phyloP scores from a whole-genome alignment of 208 protist species.

The Lotmaria passim region DNA sequence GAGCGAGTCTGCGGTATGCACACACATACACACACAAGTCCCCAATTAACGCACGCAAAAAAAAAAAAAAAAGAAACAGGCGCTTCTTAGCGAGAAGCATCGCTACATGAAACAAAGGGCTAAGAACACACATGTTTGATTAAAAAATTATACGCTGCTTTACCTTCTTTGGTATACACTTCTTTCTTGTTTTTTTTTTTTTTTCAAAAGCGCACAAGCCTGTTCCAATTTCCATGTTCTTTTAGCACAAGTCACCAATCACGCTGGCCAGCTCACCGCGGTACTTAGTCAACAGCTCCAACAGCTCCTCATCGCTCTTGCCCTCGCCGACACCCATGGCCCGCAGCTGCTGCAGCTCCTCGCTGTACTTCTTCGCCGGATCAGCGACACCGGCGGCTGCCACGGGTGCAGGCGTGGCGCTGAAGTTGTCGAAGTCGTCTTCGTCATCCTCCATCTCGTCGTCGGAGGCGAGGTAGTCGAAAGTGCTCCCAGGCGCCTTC shows the following conservation, averaged over 20 bases:
- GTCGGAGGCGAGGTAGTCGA: conserved; percentile 37
- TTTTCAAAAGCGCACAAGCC: too few species aligned
- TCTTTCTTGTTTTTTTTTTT: too few species aligned
- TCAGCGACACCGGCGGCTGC: conserved; percentile 2
- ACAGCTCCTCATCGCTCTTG: conserved; percentile 61
- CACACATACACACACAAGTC: background rate
- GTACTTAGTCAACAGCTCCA: conserved; percentile 63
- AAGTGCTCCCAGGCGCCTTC: conserved; percentile 27
- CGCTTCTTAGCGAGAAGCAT: background rate
- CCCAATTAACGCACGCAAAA: background rate
- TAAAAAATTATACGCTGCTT: too few species aligned
- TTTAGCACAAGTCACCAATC: conserved; percentile 53
- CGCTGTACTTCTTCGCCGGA: conserved; percentile 43
- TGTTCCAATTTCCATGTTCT: background rate
- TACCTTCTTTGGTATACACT: too few species aligned
- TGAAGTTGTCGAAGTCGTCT: conserved; percentile 58
- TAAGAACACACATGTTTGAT: background rate
- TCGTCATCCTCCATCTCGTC: conserved; percentile 41
- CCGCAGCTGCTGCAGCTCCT: conserved; percentile 79
- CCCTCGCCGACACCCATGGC: conserved; percentile 68
- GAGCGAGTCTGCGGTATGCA: background rate
- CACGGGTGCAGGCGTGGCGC: conserved; percentile 6
- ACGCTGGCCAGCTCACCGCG: conserved; percentile 79
- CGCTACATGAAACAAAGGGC: background rate
- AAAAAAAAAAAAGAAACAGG: background rate